Base-by-base conservation (phyloP, 2,329 filamentous ascomycete species). In the Calcarisporium arbuscula region DNA sequence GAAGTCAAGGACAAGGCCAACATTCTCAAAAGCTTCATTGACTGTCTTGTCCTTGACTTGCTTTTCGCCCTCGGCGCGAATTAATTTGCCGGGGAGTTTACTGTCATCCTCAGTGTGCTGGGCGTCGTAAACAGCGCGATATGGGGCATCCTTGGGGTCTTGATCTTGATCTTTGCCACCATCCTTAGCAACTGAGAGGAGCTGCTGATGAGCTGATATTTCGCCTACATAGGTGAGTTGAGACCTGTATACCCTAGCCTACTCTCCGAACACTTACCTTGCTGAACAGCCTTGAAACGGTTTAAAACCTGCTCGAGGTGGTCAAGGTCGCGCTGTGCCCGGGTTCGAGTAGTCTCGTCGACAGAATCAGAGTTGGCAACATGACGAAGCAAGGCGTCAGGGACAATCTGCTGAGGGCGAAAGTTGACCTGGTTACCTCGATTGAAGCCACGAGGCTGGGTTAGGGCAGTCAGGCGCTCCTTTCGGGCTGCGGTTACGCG, bases 11-110 rank as follows among this genome's bases (percentile, higher is more conserved):
- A 72, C 69, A 8, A 53, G 51, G 18, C 69, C 68, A 1, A 70
- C 59, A 31, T 71, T 72, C 44, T 72, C 66, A 39, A 60, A 73
- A 2, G 64, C 67, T 32, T 70, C 58, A 41, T 73, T 71, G 42
- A 58, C 68, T 14, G 58, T 52, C 34, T 61, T 53, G 40, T 72
- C 68, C 28, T 54, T 49, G 30, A 51, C 42, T 3, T 59, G 46
- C 2, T 53, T 48, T 30, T 69, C 57, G 3, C 65, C 65, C 36
- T 72, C 67, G 5, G 57, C 48, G 6, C 67, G 61, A 10, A 64
- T 36, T 7, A 67, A 46, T 14, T 55, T 53, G 19, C 68, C 66
- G 4, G 68, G 68, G 5, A 72, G 58, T 0, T 53, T 25, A 6
- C 22, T 23, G 38, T 68, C 59, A 34, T 59, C 48, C 5, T 48